phyloP scores from a whole-genome alignment of 1,139 yeast genomes.

The Ogataea hybrid region DNA sequence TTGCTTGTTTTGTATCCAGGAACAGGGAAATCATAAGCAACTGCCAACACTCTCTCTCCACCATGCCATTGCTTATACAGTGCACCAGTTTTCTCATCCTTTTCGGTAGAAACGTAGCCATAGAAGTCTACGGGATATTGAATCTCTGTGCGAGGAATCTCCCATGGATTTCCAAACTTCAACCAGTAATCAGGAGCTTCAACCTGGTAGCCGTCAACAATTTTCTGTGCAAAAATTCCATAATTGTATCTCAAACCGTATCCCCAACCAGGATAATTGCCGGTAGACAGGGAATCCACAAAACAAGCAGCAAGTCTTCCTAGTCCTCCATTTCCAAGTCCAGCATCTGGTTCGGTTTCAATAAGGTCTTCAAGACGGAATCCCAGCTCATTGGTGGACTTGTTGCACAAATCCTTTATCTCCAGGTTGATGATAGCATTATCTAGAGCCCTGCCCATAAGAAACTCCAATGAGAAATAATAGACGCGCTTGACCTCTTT shows the following conservation, averaged over 20 bases:
- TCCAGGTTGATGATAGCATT: slow-evolving; percentile 84
- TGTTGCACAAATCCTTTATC: slow-evolving; percentile 34
- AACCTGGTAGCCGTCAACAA: slow-evolving; percentile 89
- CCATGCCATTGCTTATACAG: slow-evolving; percentile 74
- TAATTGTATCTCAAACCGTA: slow-evolving; percentile 91
- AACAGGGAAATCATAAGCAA: slow-evolving; percentile 91
- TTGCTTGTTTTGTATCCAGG: slow-evolving; percentile 86
- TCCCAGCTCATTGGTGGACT: slow-evolving; percentile 77
- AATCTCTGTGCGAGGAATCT: slow-evolving; percentile 80
- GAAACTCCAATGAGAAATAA: slow-evolving; percentile 82
- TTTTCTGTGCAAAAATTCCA: slow-evolving; percentile 90
- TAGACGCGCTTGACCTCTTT: slow-evolving; percentile 86
- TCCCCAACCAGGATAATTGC: slow-evolving; percentile 95
- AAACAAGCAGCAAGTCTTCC: slow-evolving; percentile 96
- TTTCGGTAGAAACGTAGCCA: slow-evolving; percentile 61
- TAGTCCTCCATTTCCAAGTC: slow-evolving; percentile 92
- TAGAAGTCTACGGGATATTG: slow-evolving; percentile 92
- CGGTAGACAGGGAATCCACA: slow-evolving; percentile 83
- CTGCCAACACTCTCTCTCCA: slow-evolving; percentile 85
- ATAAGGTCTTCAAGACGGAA: slow-evolving; percentile 85
- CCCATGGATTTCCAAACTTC: slow-evolving; percentile 89
- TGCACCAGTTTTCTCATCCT: slow-evolving; percentile 49
- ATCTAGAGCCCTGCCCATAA: slow-evolving; percentile 96
- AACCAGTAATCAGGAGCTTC: slow-evolving; percentile 96
- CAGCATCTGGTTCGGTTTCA: slow-evolving; percentile 90